Evolutionary conservation across 2,329 filamentous ascomycete genomes (phyloP).

Genomic region (Monilinia fructigena): DNA sequence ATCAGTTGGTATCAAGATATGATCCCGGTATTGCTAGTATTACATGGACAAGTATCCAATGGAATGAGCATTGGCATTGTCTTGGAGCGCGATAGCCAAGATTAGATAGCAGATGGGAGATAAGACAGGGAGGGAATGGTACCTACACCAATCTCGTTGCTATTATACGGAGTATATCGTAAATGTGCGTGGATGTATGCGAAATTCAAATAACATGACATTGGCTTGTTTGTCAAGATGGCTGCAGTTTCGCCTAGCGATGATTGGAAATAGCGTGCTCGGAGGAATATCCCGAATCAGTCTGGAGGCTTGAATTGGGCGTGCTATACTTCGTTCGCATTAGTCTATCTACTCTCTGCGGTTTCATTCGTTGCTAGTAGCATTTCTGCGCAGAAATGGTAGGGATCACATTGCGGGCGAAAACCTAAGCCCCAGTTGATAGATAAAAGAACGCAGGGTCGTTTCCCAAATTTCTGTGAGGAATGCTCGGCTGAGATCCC

Average conservation of each 20-base stretch:
- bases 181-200: neutral
- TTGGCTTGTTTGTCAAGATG: neutral
- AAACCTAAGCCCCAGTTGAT: neutral
- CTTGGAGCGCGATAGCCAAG: conserved; percentile 4
- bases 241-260: neutral
- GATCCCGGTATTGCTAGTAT: neutral
- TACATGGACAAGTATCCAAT: neutral
- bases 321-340: neutral
- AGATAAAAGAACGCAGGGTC: conserved; percentile 2
- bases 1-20: neutral
- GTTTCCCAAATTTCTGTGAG: too few species aligned
- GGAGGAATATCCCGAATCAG: neutral
- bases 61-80: neutral
- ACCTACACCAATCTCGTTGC: conserved; percentile 6
- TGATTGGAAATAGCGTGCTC: neutral
- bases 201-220: conserved; percentile 1
- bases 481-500: neutral
- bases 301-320: neutral
- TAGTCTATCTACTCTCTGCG: neutral
- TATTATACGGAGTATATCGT: neutral
- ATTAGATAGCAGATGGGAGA: conserved; percentile 3
- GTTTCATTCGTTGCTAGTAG: neutral
- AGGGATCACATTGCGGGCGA: neutral
- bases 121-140: neutral
- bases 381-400: neutral